phyloP scores from a whole-genome alignment of 805 yeast genomes.

The Tetrapisispora fleetii region DNA sequence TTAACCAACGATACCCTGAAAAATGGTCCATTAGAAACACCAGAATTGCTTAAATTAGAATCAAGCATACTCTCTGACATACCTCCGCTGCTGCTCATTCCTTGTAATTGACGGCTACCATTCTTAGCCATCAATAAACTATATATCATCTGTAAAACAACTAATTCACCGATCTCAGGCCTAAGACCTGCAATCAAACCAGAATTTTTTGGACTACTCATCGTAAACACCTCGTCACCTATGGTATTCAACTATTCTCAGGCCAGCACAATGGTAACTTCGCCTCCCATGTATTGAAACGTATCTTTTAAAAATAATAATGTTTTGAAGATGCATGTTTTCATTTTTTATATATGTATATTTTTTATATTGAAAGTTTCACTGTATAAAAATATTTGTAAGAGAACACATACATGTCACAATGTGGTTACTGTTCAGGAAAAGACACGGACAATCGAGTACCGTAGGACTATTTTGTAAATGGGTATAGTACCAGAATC shows the following conservation, averaged over 20 bases:
- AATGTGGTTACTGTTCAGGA: too few species aligned
- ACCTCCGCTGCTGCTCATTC: not conserved
- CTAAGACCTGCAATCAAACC: not conserved
- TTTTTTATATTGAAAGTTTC: too few species aligned
- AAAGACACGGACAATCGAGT: not conserved
- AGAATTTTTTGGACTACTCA: not conserved
- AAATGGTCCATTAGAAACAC: not conserved
- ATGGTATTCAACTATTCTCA: not conserved
- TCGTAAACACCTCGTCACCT: not conserved
- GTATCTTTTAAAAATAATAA: too few species aligned
- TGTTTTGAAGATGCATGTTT: too few species aligned
- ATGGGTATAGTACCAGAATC: slow-evolving; percentile 2
- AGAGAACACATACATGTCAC: too few species aligned
- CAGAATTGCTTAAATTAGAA: not conserved
- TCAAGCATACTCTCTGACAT: not conserved
- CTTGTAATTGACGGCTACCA: not conserved
- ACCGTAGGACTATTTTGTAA: not conserved
- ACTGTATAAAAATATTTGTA: too few species aligned
- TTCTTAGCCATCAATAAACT: slow-evolving; percentile 12
- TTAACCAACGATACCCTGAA: slow-evolving; percentile 24
- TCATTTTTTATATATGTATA: too few species aligned
- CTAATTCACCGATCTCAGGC: slow-evolving; percentile 20
- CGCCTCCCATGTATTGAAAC: too few species aligned
- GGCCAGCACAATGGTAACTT: not conserved
- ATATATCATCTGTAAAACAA: slow-evolving; percentile 26